Evolutionary conservation across 345 rosid species (phyloP), one percentile per base, ranked within the genome.

Genomic region (Melaleuca alternifolia): DNA sequence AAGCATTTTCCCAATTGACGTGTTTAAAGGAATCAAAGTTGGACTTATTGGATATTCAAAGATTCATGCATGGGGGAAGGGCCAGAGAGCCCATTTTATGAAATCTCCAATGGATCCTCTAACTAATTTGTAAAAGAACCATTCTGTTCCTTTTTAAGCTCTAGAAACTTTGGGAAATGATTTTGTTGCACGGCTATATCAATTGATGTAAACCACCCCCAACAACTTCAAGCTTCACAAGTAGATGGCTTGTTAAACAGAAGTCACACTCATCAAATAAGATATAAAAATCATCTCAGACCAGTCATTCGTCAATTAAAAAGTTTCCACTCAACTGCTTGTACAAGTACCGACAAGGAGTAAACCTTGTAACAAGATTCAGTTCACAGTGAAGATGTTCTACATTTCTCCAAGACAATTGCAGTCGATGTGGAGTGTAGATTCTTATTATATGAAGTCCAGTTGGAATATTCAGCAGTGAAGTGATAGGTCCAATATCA

Each of bases 1-100:
- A 65, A 44, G 33, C 54, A 82, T 88, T 57, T 85, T 37, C 71
- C 85, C 87, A 85, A 88, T 82, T 82, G 87, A 81, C 84, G 81
- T 20, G 1, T 87, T 46, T 81, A 51, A 85, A 88, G 85, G 75
- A 85, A 88, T 62, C 87, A 83, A 82, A 81, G 65, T 87, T 77
- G 89, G 84, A 41, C 79, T 51, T 84, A 59, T 85, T 85, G 82
- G 56, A 85, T 85, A 30, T 76, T 85, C 50, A 61, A 51, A 18
- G 62, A 50, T 62, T 30, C 86, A 85, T 65, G 87, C 24, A 15
- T 23, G 54, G 3, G 24, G 33, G 24, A n/a, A 6, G 23, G 53
- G 23, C 54, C 13, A 50, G 82, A 65, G 28, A 85, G 56, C 46
- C 85, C 85, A 84, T 84, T 84, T 84, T 54, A 54, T 84, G 65